Evolutionary conservation across 495 filamentous ascomycete species (phyloP), one percentile per base, ranked within the genome.

Genomic region (Glonium stellatum): DNA sequence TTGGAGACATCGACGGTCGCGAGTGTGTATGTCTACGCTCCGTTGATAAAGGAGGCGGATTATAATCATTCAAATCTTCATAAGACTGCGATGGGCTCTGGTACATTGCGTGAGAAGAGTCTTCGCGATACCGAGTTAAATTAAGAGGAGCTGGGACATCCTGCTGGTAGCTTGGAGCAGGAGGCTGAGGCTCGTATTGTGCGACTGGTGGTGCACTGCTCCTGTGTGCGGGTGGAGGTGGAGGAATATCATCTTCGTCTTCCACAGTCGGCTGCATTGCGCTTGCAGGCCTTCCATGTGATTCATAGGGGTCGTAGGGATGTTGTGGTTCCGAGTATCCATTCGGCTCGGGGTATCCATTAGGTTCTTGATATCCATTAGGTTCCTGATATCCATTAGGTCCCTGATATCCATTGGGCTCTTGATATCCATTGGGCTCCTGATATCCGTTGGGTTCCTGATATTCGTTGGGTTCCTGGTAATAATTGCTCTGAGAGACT

Each of bases 151-250:
- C 58, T n/a, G 65, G 64, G 10, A 59, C 56, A 37, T 67, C 61
- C 11, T 44, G 46, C 12, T 58, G 36, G 39, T 69, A 64, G 47
- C 55, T 58, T 51, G 18, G 67, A 65, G 27, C 3, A 18, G 64
- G 61, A 51, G 61, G 57, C 23, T 64, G 46, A 10, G 55, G 36
- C 11, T 59, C 55, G 42, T 61, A 66, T 23, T 65, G 69, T 0
- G 62, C 25, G 44, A 68, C 54, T 19, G 63, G 56, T 1, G 70
- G 56, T 11, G 71, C 69, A 48, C 68, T 70, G 55, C 65, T 74
- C 41, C 72, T 62, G 49, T 76, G 73, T 25, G 67, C 64, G 5
- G 73, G 73, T 11, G 72, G 72, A 37, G 73, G 73, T 19, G 73
- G 73, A 23, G 73, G 73, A 18, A 61, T 34, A 35, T 67, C 64